Conservation (phyloP, 2,329 filamentous ascomycete species). For the Helotiales sp. region DNA sequence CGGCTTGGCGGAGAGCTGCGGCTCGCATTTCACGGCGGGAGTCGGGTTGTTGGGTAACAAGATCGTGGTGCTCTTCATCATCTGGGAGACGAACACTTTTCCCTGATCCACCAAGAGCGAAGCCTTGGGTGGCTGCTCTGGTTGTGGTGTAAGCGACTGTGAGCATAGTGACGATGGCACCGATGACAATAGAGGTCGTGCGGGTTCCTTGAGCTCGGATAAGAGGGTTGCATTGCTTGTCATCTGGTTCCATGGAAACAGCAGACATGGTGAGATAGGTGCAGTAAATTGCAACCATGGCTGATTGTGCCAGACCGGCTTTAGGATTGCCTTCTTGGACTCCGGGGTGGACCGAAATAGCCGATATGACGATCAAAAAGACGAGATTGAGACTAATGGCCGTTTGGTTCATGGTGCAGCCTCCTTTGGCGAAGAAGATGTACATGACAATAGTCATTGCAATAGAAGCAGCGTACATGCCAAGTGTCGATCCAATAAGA, state of each 20-base stretch:
- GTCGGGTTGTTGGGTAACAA: slow-evolving; percentile 81
- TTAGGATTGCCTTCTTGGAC: slow-evolving; percentile 92
- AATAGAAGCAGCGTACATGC: slow-evolving; percentile 89
- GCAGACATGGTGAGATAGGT: slow-evolving; percentile 98
- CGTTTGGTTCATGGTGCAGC: slow-evolving; percentile 94
- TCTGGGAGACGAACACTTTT: slow-evolving; percentile 62
- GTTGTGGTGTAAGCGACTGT: slow-evolving; percentile 98
- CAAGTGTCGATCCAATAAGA: slow-evolving; percentile 86
- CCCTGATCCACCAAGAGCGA: slow-evolving; percentile 67
- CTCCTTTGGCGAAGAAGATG: slow-evolving; percentile 82
- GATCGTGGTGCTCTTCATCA: slow-evolving; percentile 82
- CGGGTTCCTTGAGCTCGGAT: slow-evolving; percentile 82
- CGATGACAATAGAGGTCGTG: slow-evolving; percentile 86
- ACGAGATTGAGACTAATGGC: slow-evolving; percentile 93
- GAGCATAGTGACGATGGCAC: slow-evolving; percentile 92
- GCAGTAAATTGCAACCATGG: slow-evolving; percentile 97
- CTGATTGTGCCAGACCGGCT: slow-evolving; percentile 93
- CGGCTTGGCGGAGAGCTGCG: slow-evolving; percentile 85
- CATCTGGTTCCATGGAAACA: slow-evolving; percentile 97
- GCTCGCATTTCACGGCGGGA: slow-evolving; percentile 87
- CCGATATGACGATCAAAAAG: slow-evolving; percentile 76
- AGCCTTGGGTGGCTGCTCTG: slow-evolving; percentile 86
- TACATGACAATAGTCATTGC: slow-evolving; percentile 98
- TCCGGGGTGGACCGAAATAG: slow-evolving; percentile 83
- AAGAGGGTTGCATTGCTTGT: slow-evolving; percentile 91